Conservation (phyloP, 441 rosid genomes). For the Adansonia rubrostipa region DNA sequence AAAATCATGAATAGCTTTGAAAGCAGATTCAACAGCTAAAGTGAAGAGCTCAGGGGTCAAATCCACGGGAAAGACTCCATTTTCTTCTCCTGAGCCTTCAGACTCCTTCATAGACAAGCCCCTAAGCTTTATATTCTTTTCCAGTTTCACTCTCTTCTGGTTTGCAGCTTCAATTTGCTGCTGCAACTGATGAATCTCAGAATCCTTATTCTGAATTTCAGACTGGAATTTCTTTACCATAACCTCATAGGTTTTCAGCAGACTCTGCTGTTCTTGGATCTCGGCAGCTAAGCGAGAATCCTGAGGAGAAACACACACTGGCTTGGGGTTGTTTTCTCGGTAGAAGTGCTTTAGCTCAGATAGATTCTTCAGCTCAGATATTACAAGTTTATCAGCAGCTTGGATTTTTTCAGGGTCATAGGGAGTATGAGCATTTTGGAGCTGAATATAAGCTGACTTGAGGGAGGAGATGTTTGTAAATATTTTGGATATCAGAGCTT, state of each 20-base stretch:
- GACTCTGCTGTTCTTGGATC: constrained; percentile 95
- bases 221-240: constrained; percentile 98
- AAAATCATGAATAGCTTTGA: constrained; percentile 85
- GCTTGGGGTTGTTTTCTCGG: constrained; percentile 85
- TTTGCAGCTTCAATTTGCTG: constrained; percentile 85
- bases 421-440: constrained; percentile 89
- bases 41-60: constrained; percentile 69
- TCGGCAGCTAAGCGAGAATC: constrained; percentile 97
- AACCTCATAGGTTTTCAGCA: constrained; percentile 90
- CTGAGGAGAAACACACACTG: constrained; percentile 74
- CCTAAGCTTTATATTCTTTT: constrained; percentile 90
- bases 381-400: constrained; percentile 82
- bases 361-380: constrained; percentile 76
- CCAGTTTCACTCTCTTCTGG: constrained; percentile 76
- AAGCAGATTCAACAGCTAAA: constrained; percentile 72
- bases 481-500: constrained; percentile 76
- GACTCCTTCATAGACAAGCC: constrained; percentile 78
- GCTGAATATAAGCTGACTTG: constrained; percentile 89
- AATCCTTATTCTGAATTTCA: constrained; percentile 91
- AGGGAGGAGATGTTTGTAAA: constrained; percentile 80
- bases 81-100: constrained; percentile 54
- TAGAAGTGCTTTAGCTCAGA: constrained; percentile 89
- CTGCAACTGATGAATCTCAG: constrained; percentile 75
- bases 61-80: constrained; percentile 59
- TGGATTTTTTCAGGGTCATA: constrained; percentile 94